Percentiles rank a stretch among this genome's conserved stretches.
phyloP scores from a whole-genome alignment of 495 filamentous ascomycete species.

The Cenococcum geophilum region DNA sequence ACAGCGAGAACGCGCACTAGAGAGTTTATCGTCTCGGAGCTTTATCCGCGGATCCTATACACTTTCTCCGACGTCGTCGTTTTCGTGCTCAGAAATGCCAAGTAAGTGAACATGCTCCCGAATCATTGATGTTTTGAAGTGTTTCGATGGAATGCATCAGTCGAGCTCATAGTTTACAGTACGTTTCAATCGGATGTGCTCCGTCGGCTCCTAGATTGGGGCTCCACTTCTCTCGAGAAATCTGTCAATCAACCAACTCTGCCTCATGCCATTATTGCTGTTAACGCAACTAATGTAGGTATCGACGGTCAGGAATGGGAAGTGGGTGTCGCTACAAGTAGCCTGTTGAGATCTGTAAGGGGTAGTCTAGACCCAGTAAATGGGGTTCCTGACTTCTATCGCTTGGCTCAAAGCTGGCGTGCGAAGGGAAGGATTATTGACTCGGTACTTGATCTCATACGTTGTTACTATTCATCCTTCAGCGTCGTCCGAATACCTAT shows the following conservation, averaged over 20 bases:
- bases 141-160: too few species aligned
- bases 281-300: conserved; percentile 6
- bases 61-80: conserved; percentile 51
- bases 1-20: conserved; percentile 1
- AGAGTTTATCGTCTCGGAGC: conserved; percentile 30
- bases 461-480: conserved; percentile 34
- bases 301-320: neutral
- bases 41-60: conserved; percentile 41
- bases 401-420: conserved; percentile 9
- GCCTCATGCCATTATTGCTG: conserved; percentile 16
- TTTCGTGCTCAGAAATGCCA: conserved; percentile 46
- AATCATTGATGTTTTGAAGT: too few species aligned
- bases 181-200: too few species aligned
- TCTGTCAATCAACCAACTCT: conserved; percentile 18
- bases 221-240: conserved; percentile 27
- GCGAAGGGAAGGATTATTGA: conserved; percentile 27
- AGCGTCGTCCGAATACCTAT: conserved; percentile 32
- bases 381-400: conserved; percentile 4
- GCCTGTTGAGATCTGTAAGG: neutral
- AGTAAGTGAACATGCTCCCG: conserved; percentile 32
- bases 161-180: too few species aligned
- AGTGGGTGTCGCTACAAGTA: neutral
- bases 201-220: conserved; percentile 32
- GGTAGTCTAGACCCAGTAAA: neutral
- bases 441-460: conserved; percentile 34